A percentile compares a stretch with the other conserved stretches of the same genome.
Evolutionary conservation across 139 green algal genomes (phyloP).

Genomic region (Tetradesmus lagerheimii): DNA sequence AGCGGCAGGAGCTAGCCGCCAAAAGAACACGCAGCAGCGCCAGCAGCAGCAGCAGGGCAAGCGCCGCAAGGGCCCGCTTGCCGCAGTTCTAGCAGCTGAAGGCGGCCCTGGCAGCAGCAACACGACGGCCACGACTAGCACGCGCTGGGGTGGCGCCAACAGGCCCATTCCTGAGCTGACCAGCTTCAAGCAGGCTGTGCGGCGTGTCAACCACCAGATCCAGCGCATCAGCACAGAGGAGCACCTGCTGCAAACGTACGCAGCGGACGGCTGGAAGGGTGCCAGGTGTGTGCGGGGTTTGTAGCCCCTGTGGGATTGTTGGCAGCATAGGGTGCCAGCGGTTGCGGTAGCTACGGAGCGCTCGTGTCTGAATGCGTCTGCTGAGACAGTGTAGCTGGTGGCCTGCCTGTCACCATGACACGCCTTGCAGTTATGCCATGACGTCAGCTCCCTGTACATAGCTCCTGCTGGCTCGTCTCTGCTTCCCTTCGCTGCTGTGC

Average conservation of each 20-base stretch:
- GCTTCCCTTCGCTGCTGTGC: too few relatives aligned
- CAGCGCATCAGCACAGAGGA: conserved; percentile 59
- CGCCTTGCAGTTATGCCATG: too few relatives aligned
- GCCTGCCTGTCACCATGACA: too few relatives aligned
- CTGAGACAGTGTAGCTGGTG: neutral
- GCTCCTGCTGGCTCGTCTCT: too few relatives aligned
- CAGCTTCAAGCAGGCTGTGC: conserved; percentile 52
- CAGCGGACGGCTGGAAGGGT: conserved; percentile 77
- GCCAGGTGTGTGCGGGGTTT: conserved; percentile 34
- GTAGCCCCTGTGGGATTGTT: neutral
- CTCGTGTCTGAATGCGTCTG: neutral
- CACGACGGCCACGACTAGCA: conserved; percentile 2
- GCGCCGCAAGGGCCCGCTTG: conserved; percentile 5
- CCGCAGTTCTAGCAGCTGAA: neutral
- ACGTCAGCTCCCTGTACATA: too few relatives aligned
- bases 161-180: neutral
- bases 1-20: neutral
- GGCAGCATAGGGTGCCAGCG: neutral
- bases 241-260: conserved; percentile 63
- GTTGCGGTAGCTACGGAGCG: neutral
- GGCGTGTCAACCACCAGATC: conserved; percentile 58
- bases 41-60: neutral
- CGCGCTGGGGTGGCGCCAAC: neutral
- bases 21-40: neutral
- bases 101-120: conserved; percentile 2